phyloP scores from a whole-genome alignment of 306 rosid genomes.

The Begonia peltatifolia region DNA sequence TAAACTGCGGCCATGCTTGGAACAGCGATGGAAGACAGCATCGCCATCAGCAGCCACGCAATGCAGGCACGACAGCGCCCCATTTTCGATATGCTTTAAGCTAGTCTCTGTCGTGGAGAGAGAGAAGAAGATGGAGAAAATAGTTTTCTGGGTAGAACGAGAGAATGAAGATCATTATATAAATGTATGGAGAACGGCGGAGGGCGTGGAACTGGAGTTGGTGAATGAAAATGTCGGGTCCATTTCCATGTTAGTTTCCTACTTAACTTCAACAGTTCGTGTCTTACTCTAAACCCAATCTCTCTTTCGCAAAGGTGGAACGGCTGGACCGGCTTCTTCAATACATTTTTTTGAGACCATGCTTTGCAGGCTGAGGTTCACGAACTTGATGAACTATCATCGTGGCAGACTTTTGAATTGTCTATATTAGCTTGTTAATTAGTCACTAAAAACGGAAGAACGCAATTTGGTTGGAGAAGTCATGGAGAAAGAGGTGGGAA shows the following conservation, averaged over 20 bases:
- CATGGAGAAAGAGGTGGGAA: no score
- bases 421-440: no score
- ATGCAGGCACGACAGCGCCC: constrained; percentile 10
- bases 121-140: neutral
- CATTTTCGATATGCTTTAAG: constrained; percentile 3
- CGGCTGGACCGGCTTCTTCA: no score
- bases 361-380: no score
- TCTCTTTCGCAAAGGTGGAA: no score
- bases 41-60: constrained; percentile 16
- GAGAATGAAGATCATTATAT: constrained; percentile 4
- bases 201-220: neutral
- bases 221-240: constrained; percentile 4
- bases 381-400: no score
- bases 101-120: neutral
- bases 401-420: no score
- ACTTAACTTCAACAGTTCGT: no score
- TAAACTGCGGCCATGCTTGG: constrained; percentile 39
- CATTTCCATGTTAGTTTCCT: neutral
- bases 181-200: neutral
- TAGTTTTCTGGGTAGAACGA: neutral
- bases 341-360: no score
- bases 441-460: no score
- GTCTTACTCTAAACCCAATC: no score
- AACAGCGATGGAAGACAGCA: constrained; percentile 30
- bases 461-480: no score